Evolutionary conservation across 2,329 filamentous ascomycete species (phyloP), one percentile per base, ranked within the genome.

Genomic region (Simplicillium sp.): DNA sequence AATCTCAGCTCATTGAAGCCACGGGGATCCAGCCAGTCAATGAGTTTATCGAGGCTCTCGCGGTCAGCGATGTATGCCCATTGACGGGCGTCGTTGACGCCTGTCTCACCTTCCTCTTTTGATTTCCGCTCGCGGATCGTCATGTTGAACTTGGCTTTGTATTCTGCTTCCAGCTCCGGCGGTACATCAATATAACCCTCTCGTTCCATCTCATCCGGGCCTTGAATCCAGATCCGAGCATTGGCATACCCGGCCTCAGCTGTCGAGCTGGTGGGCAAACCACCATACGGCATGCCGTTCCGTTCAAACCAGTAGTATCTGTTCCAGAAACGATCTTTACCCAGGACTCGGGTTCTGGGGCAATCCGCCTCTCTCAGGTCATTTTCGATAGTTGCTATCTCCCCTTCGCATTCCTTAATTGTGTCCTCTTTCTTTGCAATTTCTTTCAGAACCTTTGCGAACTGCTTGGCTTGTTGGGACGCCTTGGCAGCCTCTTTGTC

Each of bases 221-320:
- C 92, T 61, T 98, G 92, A 12, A 98, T 81, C 92, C 92, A 98
- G 42, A 98, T 75, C 44, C 90, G 86, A 8, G 87, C 92, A 57
- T 97, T 98, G 33, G 90, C 89, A 56, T 97, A 98, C 8, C 77
- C 82, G 16, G 90, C 88, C 36, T 80, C 72, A 1, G 87, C 84
- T 2, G 90, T 97, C 13, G 89, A 96, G 60, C 87, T 94, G 48
- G 76, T 78, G 0, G 89, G 89, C 41, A 96, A 71, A 4, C 92
- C 92, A 28, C 75, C 87, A 54, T 90, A 95, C 0, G 92, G 92
- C 89, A 97, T 97, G 17, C 89, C 92, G 55, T 97, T 98, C 47
- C 90, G 83, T 64, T 98, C 92, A 59, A 97, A 96, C 90, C 92
- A 98, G 70, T 94, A 97, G 63, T 97, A 98, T 40, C 90, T 80